Percentiles rank a stretch among this genome's conserved stretches.
phyloP scores from a whole-genome alignment of 495 filamentous ascomycete species.

The Penicillium canescens region DNA sequence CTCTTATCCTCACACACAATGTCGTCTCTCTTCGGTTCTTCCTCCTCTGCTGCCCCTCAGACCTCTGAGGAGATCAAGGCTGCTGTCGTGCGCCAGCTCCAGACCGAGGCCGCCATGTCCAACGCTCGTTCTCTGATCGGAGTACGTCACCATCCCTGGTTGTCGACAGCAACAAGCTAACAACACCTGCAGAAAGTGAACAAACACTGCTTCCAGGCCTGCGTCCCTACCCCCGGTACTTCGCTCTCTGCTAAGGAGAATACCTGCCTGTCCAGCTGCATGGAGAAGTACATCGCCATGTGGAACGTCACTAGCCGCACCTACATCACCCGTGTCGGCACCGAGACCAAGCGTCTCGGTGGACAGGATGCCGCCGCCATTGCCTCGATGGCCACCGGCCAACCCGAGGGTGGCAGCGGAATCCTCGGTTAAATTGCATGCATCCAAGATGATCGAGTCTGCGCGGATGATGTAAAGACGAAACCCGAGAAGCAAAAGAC shows the following conservation, averaged over 20 bases:
- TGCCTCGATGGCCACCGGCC: conserved; percentile 27
- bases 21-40: conserved; percentile 38
- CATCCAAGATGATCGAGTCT: not conserved
- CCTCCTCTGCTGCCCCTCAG: conserved; percentile 29
- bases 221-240: conserved; percentile 79
- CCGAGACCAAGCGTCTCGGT: conserved; percentile 49
- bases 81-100: conserved; percentile 70
- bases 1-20: conserved; percentile 25
- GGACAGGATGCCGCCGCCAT: conserved; percentile 27
- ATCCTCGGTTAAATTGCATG: conserved; percentile 7
- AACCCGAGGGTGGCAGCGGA: conserved; percentile 15
- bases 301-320: conserved; percentile 84
- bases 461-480: not conserved
- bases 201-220: conserved; percentile 93
- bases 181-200: conserved; percentile 75
- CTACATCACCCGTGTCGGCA: conserved; percentile 73
- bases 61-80: conserved; percentile 64
- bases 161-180: conserved; percentile 1
- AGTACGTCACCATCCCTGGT: conserved; percentile 45
- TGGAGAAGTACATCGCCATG: conserved; percentile 95
- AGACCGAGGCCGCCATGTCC: conserved; percentile 68
- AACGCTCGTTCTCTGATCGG: conserved; percentile 77
- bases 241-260: conserved; percentile 72
- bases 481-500: conserved; percentile 5
- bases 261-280: conserved; percentile 80